Evolutionary conservation across 768 basidiomycete genomes (phyloP).

Genomic region (Russula sp.): DNA sequence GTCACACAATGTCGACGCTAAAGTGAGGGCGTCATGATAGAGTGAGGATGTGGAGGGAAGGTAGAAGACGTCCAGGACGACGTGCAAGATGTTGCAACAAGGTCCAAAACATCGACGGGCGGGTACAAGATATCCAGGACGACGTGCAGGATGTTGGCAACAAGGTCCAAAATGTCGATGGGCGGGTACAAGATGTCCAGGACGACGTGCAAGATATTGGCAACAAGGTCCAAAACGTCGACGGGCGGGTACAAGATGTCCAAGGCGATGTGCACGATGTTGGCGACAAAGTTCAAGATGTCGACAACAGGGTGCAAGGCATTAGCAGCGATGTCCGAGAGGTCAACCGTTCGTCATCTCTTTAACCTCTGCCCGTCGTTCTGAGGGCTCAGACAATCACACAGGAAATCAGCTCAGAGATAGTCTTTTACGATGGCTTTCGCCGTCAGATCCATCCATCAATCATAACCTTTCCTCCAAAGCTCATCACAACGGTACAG

Average conservation of each 20-base stretch:
- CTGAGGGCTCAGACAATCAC: neutral
- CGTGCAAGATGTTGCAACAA: too few species aligned
- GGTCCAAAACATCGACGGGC: too few species aligned
- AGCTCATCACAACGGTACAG: neutral
- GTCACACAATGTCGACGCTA: neutral
- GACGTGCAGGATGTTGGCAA: too few species aligned
- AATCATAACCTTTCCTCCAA: neutral
- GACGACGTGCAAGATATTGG: neutral
- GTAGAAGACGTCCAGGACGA: neutral
- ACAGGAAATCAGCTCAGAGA: neutral
- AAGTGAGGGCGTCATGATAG: neutral
- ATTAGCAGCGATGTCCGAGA: too few species aligned
- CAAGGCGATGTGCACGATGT: too few species aligned
- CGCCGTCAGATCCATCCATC: neutral
- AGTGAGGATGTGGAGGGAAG: too few species aligned
- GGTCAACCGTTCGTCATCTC: neutral
- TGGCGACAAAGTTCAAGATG: neutral
- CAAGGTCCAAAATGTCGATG: too few species aligned
- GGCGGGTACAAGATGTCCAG: neutral
- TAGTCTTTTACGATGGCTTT: neutral
- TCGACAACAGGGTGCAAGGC: too few species aligned
- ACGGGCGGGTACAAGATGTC: neutral
- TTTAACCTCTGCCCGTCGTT: neutral
- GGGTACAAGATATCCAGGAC: too few species aligned
- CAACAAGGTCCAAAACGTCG: too few species aligned